Base-by-base conservation (phyloP, 495 filamentous ascomycete genomes). In the Trichoderma gamsii region DNA sequence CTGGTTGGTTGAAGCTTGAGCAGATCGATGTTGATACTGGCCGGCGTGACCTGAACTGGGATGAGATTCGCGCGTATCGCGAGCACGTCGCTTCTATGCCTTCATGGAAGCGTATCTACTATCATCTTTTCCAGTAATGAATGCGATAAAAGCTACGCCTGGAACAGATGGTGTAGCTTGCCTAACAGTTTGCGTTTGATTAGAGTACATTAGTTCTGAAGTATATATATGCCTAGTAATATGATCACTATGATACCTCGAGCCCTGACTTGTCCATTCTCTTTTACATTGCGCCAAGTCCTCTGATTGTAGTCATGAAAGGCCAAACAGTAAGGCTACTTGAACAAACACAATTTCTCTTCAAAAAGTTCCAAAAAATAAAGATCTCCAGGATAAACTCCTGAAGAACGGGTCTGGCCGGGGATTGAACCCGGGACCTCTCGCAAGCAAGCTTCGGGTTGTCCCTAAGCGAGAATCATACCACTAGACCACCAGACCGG, bases 1-100 rank as follows among this genome's bases (percentile, higher is more conserved):
- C 90, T 67, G 85, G 92, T 64, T 87, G 91, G 61, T 70, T 94
- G 65, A 90, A 91, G 0, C 71, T 79, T 0, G 46, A 70, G 23
- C 77, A 80, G 29, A 75, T 81, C 21, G 78, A 81, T 61, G 76
- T 81, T 12, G 72, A 65, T 49, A 74, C 71, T 13, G 77, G 76
- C 21, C 68, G 73, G 27, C 76, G 77, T 11, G 70, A 75, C 23
- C 38, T 70, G 43, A 46, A 67, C 68, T 86, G 83, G 83, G 81
- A 84, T 6, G 75, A 77, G 52, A 84, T 87, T 74, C 79, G 86
- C 69, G 80, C 73, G 35, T 76, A 80, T 49, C 77, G 78, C 38
- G 76, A 69, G 8, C 41, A 77, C 64, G 41, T 84, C 16, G 83
- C 82, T 32, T 66, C 77, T 0, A 79, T 80, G 78, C 85, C 86